Conservation (phyloP, 2,329 filamentous ascomycete species). For the Raffaelea ambrosiae region DNA sequence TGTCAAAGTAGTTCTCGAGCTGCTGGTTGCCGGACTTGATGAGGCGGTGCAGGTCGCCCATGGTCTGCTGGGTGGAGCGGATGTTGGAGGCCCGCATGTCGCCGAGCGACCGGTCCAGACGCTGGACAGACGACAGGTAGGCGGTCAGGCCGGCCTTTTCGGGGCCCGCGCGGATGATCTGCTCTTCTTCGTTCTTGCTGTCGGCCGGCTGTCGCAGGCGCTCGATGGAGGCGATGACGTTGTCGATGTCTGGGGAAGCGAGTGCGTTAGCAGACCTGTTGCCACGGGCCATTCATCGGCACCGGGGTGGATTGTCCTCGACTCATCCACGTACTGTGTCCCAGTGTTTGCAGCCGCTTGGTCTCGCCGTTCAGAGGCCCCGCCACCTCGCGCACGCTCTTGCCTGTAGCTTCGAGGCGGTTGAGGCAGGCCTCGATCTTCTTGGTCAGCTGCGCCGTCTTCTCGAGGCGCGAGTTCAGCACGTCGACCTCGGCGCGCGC, state of each 20-base stretch:
- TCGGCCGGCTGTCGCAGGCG: slow-evolving; percentile 84
- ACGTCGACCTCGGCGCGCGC: slow-evolving; percentile 63
- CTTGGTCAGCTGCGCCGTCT: slow-evolving; percentile 87
- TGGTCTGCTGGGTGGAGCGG: slow-evolving; percentile 82
- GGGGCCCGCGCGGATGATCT: slow-evolving; percentile 81
- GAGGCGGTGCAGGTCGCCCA: slow-evolving; percentile 68
- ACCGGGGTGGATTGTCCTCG: too few species aligned
- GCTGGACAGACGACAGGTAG: slow-evolving; percentile 84
- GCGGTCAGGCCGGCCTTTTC: slow-evolving; percentile 72
- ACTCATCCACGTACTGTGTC: slow-evolving; percentile 48
- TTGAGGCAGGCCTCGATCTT: slow-evolving; percentile 87
- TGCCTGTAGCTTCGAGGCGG: slow-evolving; percentile 77
- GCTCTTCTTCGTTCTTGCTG: slow-evolving; percentile 84
- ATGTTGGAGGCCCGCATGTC: slow-evolving; percentile 88
- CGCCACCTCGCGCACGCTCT: slow-evolving; percentile 84
- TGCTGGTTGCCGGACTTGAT: slow-evolving; percentile 73
- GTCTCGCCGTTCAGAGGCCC: slow-evolving; percentile 91
- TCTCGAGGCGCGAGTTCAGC: slow-evolving; percentile 68
- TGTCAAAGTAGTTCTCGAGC: slow-evolving; percentile 76
- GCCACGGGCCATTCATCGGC: too few species aligned
- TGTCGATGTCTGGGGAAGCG: slow-evolving; percentile 65
- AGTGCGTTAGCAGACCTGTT: too few species aligned
- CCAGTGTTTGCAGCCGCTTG: slow-evolving; percentile 77
- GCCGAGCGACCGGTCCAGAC: slow-evolving; percentile 72
- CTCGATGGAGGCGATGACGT: slow-evolving; percentile 78